Evolutionary conservation across 164 flowering plant genomes (phyloP).

Genomic region (Aristolochia californica): DNA sequence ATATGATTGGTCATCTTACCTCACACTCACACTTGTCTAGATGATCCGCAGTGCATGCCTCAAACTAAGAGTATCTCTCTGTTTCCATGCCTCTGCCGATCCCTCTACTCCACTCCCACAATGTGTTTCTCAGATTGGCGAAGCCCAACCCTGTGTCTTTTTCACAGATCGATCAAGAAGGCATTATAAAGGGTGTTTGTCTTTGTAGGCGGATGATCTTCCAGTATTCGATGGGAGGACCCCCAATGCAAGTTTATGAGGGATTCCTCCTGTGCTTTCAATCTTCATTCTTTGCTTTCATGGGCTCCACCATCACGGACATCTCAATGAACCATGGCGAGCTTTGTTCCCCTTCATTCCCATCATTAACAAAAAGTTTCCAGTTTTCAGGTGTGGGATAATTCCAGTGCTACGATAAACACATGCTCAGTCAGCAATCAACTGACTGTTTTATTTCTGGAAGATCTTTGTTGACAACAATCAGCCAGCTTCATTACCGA

Average conservation of each 20-base stretch:
- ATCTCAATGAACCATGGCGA: slow-evolving; percentile 77
- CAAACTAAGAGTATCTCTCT: slow-evolving; percentile 66
- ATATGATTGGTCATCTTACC: slow-evolving; percentile 75
- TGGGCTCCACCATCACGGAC: slow-evolving; percentile 85
- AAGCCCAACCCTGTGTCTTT: slow-evolving; percentile 42
- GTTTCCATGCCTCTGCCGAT: slow-evolving; percentile 54
- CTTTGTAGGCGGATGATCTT: slow-evolving; percentile 65
- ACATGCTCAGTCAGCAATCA: slow-evolving; percentile 60
- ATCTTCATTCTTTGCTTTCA: slow-evolving; percentile 41
- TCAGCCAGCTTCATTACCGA: too few relatives aligned
- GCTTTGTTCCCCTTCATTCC: slow-evolving; percentile 74
- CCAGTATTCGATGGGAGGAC: slow-evolving; percentile 72
- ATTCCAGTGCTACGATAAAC: slow-evolving; percentile 80
- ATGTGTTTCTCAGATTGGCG: slow-evolving; percentile 68
- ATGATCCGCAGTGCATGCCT: slow-evolving; percentile 71
- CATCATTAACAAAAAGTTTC: slow-evolving; percentile 5
- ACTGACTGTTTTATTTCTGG: too few relatives aligned
- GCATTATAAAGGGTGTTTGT: slow-evolving; percentile 53
- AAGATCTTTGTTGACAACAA: too few relatives aligned
- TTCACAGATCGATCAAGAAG: slow-evolving; percentile 53
- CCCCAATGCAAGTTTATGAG: slow-evolving; percentile 60
- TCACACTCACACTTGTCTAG: slow-evolving; percentile 50
- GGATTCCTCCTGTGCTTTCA: slow-evolving; percentile 70
- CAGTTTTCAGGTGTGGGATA: slow-evolving; percentile 53
- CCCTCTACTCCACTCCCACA: slow-evolving; percentile 48